These are phyloP conservation scores for Coemansia sp. DNA, from an alignment of 192 early-diverging fungal genomes.

Conservation along the genomic window DNA sequence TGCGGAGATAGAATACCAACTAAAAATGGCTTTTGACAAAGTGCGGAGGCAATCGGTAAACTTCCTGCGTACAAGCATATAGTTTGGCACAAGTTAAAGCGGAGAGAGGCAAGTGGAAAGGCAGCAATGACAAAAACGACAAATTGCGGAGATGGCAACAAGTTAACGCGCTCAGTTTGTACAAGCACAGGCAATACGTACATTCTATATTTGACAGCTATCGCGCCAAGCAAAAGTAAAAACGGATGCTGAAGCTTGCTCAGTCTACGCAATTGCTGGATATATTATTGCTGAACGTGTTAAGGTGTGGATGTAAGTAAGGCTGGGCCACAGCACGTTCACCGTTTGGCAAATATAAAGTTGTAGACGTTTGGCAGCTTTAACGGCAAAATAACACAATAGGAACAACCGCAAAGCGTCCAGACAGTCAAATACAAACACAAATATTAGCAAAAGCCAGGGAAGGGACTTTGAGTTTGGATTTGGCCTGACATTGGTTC, in stretches of 20 bases:
- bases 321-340: background rate
- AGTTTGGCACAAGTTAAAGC: background rate
- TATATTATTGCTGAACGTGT: background rate
- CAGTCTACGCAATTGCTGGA: background rate
- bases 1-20: background rate
- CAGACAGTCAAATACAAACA: background rate
- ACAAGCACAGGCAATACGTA: background rate
- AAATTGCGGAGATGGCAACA: background rate
- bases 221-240: background rate
- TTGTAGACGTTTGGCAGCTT: background rate
- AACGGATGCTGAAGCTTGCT: background rate
- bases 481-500: background rate
- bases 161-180: background rate
- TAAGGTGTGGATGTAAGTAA: background rate
- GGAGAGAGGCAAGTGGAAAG: background rate
- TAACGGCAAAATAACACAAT: background rate
- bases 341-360: background rate
- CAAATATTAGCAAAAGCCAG: background rate
- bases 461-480: background rate
- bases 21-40: background rate
- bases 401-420: background rate
- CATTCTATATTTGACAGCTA: background rate
- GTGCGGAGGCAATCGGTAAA: constrained; percentile 1
- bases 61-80: background rate
- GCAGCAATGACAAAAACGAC: background rate